Conservation (phyloP, 176 grass and related monocot genomes). For the Bonia amplexicaulis region DNA sequence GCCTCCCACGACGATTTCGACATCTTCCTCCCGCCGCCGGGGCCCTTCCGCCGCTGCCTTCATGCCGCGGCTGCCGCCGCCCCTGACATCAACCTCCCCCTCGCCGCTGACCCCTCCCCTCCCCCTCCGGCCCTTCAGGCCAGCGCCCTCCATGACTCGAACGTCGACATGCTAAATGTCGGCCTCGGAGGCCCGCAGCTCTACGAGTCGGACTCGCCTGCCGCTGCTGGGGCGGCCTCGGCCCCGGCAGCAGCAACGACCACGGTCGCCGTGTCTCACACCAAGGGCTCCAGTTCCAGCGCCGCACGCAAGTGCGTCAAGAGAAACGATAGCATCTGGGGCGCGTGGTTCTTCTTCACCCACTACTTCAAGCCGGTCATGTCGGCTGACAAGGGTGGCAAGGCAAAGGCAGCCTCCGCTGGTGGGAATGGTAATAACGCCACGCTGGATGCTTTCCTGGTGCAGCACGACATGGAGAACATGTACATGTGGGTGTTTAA, state of each 20-base stretch:
- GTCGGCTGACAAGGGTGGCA: conserved; percentile 52
- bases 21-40: conserved; percentile 52
- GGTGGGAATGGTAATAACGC: conserved; percentile 49
- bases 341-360: conserved; percentile 98
- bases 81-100: conserved; percentile 92
- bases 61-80: conserved; percentile 51
- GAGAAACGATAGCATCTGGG: conserved; percentile 90
- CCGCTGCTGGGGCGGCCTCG: background rate
- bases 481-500: conserved; percentile 99
- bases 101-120: conserved; percentile 64
- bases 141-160: conserved; percentile 35
- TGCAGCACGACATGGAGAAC: conserved; percentile 98
- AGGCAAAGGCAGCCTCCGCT: conserved; percentile 32
- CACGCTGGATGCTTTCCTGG: conserved; percentile 77
- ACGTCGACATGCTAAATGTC: conserved; percentile 75
- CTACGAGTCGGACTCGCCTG: conserved; percentile 57
- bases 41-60: conserved; percentile 54
- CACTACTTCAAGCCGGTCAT: conserved; percentile 88
- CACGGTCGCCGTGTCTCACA: conserved; percentile 33
- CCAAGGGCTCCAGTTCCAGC: conserved; percentile 45
- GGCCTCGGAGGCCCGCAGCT: conserved; percentile 63
- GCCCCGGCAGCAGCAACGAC: conserved; percentile 1
- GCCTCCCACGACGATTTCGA: conserved; percentile 59
- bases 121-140: conserved; percentile 39
- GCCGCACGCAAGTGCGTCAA: conserved; percentile 76